Evolutionary conservation across 306 rosid species (phyloP), one percentile per base, ranked within the genome.

Genomic region (Quercus cerris): DNA sequence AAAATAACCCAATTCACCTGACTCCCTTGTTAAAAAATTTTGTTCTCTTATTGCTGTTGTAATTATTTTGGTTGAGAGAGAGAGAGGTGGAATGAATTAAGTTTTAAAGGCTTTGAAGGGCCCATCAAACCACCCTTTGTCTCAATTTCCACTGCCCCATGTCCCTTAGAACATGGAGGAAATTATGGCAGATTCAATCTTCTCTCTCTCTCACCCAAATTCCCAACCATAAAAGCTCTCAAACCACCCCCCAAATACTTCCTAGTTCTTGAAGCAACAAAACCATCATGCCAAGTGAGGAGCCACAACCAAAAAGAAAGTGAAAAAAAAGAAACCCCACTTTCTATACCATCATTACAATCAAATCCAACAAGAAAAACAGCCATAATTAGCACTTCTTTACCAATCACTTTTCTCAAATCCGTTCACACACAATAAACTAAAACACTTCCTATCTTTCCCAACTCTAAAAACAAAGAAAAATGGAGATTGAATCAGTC

Each of bases 91-190:
- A 87, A 75, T 78, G 81, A 87, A 75, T 78, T 44, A 64, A 76
- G 78, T 82, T 86, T 85, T 86, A 78, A 87, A 85, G 82, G 83
- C 66, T 78, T 70, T 81, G 87, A 86, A 84, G 84, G 81, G 81
- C 68, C 91, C 89, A 94, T 86, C 91, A 80, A 89, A 87, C 95
- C 91, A 85, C 76, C 70, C 75, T 85, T 85, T 88, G 95, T 85
- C 91, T 58, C 81, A 63, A 86, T 85, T 90, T 86, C 91, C 91
- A 81, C 86, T 81, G 88, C 88, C 84, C 90, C 75, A 84, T 91
- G 90, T 89, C 90, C 94, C 91, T 86, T 84, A 77, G 91, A 90
- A 91, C 97, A 91, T 90, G 97, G 94, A 91, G 92, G 87, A 93
- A 95, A 93, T 93, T 95, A 90, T 91, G 99, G 88, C 94, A 81